Evolutionary conservation across 1,284 basidiomycete species (phyloP), one percentile per base, ranked within the genome.

Genomic region (Cryptococcus floricola): DNA sequence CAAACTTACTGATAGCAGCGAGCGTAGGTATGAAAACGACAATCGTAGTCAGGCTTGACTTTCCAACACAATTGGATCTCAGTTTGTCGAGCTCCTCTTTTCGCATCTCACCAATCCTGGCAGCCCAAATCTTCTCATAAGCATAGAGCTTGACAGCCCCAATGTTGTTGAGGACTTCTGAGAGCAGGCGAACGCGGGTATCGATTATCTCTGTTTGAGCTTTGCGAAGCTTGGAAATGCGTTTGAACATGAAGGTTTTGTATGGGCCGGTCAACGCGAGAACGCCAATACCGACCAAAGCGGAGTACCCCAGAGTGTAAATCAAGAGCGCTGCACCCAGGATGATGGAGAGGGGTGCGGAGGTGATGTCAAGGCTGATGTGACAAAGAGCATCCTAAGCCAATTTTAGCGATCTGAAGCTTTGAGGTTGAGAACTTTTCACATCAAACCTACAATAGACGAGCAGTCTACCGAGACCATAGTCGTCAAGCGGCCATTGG

Each of bases 171-270:
- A 79, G 54, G 6, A 73, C 62, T 43, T 69, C 67, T 5, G 62
- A 57, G 6, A 66, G 50, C 1, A 67, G 49, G 5, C 54, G 38
- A 9, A 63, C 55, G 4, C 87, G 81, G 52, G 81, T 80, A 67
- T 92, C 89, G 1, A 88, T 89, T 63, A 87, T 82, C 53, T 82
- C 79, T 61, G 88, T 85, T 27, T 85, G 86, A 62, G 84, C 84
- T 58, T 79, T 78, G 16, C 87, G 83, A 60, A 85, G 81, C 3
- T 58, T 70, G 64, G 88, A 84, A 80, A 91, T 83, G 43, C 81
- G 76, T 57, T 75, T 76, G 62, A 89, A 85, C 23, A 86, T 81
- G 38, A 83, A 59, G 38, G 58, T 49, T 58, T 56, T 54, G 2
- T 59, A 18, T 18, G 60, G 60, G 27, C 41, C 52, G 14, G 52